phyloP scores from a whole-genome alignment of 768 basidiomycete genomes.

The Panus rudis region DNA sequence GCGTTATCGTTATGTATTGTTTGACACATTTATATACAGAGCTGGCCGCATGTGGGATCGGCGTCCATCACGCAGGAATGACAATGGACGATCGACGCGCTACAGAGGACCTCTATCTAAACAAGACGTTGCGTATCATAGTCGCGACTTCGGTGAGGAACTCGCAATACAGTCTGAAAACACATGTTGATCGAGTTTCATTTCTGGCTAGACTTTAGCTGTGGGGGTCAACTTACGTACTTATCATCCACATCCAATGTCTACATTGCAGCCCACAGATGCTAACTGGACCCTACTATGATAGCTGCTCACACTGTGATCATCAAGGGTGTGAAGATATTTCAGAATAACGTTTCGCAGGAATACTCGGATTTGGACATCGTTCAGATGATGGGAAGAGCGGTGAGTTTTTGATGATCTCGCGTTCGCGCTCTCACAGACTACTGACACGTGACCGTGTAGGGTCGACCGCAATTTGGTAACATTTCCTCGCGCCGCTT shows the following conservation, averaged over 20 bases:
- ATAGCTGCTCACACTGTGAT: slow-evolving; percentile 89
- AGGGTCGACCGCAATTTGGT: slow-evolving; percentile 93
- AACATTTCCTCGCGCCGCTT: neutral
- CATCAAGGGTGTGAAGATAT: slow-evolving; percentile 84
- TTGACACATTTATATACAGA: slow-evolving; percentile 30
- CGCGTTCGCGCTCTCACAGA: neutral
- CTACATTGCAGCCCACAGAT: neutral
- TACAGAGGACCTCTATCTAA: slow-evolving; percentile 69
- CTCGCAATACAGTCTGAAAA: neutral
- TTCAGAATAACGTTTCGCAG: slow-evolving; percentile 55
- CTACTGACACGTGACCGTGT: neutral
- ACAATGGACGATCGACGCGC: slow-evolving; percentile 61
- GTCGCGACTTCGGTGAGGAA: slow-evolving; percentile 75
- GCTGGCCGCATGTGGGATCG: slow-evolving; percentile 69
- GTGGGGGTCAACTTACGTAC: slow-evolving; percentile 93
- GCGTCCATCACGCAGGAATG: slow-evolving; percentile 90
- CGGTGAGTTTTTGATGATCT: slow-evolving; percentile 39
- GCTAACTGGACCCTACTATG: too few relatives aligned
- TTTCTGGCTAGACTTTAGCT: slow-evolving; percentile 95
- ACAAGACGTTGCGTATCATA: slow-evolving; percentile 56
- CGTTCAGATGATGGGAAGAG: slow-evolving; percentile 95
- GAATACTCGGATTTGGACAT: slow-evolving; percentile 93
- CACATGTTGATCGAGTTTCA: slow-evolving; percentile 7
- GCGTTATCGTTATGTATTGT: neutral
- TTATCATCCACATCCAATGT: slow-evolving; percentile 17